A percentile compares a stretch with the other conserved stretches of the same genome.
Evolutionary conservation across 129 eudicot species (phyloP).

Genomic region (Chrysanthemum seticuspe): DNA sequence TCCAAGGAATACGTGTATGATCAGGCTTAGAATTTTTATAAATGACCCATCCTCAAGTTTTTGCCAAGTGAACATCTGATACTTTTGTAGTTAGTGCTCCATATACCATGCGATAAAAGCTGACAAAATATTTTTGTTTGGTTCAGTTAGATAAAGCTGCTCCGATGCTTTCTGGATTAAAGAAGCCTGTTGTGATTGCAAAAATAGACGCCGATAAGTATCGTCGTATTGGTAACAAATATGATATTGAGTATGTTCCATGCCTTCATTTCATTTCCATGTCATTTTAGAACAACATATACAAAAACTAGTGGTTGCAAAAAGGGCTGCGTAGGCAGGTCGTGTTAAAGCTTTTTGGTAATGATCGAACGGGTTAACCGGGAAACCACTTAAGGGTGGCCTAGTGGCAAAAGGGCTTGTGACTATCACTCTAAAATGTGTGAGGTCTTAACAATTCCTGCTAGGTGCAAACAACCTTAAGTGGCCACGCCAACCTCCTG

Average conservation of each 20-base stretch:
- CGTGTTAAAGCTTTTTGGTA: not conserved
- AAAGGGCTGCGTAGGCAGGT: not conserved
- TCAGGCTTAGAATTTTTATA: slow-evolving; percentile 4
- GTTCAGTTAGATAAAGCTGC: slow-evolving; percentile 95
- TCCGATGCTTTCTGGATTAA: slow-evolving; percentile 71
- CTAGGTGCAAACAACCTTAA: too few relatives aligned
- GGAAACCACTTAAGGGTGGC: too few relatives aligned
- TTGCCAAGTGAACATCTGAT: not conserved
- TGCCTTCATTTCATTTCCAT: slow-evolving; percentile 17
- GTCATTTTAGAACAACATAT: slow-evolving; percentile 19
- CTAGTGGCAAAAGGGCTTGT: too few relatives aligned
- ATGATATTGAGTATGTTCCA: slow-evolving; percentile 77
- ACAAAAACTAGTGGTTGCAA: not conserved
- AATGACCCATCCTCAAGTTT: not conserved
- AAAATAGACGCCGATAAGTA: slow-evolving; percentile 92
- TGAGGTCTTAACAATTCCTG: too few relatives aligned
- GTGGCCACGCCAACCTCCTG: too few relatives aligned
- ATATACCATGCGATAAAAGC: slow-evolving; percentile 20
- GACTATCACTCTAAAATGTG: too few relatives aligned
- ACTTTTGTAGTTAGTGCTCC: slow-evolving; percentile 2
- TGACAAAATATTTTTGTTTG: slow-evolving; percentile 33
- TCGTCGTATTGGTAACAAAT: slow-evolving; percentile 63
- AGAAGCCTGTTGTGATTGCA: slow-evolving; percentile 81
- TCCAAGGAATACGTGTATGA: not conserved
- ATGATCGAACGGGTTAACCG: not conserved